Evolutionary conservation across 345 rosid species (phyloP).

Genomic region (Ailanthus altissimus): DNA sequence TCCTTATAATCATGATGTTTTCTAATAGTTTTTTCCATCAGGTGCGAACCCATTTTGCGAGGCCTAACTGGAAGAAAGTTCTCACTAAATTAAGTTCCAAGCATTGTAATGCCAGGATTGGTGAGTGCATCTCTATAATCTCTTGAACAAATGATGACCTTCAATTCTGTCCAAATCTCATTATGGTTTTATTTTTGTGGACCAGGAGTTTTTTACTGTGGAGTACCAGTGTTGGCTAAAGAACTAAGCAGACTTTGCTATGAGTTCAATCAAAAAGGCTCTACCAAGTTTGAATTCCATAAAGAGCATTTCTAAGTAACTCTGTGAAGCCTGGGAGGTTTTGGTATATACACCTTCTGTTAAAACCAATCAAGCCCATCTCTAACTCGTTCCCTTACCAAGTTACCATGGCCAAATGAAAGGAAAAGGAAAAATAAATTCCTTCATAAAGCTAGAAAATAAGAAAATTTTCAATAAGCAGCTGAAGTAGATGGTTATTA

Average conservation of each 20-base stretch:
- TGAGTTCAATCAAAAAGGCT: slow-evolving; percentile 89
- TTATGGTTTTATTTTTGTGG: slow-evolving; percentile 15
- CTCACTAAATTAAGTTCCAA: slow-evolving; percentile 82
- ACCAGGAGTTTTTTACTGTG: slow-evolving; percentile 98
- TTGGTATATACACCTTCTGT: neutral
- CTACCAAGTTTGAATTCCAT: slow-evolving; percentile 96
- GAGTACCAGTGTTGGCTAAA: slow-evolving; percentile 88
- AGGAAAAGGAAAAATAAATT: neutral
- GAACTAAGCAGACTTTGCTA: slow-evolving; percentile 88
- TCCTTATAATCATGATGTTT: neutral
- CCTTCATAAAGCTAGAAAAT: neutral
- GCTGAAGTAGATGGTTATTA: neutral
- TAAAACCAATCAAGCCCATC: neutral
- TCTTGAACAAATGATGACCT: neutral
- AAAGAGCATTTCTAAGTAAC: slow-evolving; percentile 76
- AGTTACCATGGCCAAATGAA: neutral
- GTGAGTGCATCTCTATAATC: slow-evolving; percentile 38
- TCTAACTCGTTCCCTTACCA: slow-evolving; percentile 5
- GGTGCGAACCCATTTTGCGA: slow-evolving; percentile 97
- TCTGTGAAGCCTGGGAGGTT: neutral
- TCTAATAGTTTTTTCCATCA: slow-evolving; percentile 28
- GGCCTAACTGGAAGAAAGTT: slow-evolving; percentile 96
- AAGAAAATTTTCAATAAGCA: slow-evolving; percentile 23
- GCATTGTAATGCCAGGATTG: slow-evolving; percentile 87
- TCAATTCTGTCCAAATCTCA: neutral